These are phyloP conservation scores for Gonium pectorale DNA, from an alignment of 139 green algal genomes.

Conservation along the genomic window DNA sequence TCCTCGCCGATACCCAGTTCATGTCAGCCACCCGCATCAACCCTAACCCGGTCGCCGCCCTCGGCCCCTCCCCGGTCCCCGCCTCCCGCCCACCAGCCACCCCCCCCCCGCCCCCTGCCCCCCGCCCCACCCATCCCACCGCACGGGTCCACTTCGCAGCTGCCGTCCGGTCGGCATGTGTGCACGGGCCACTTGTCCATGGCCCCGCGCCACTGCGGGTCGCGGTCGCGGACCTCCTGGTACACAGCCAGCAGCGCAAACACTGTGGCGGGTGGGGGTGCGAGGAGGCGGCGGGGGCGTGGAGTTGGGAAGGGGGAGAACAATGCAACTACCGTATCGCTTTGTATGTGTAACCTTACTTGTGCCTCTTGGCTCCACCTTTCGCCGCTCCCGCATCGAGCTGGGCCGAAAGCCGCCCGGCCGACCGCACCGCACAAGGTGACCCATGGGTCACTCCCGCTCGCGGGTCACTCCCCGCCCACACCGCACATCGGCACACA, in stretches of 20 bases:
- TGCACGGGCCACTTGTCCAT: slow-evolving; percentile 47
- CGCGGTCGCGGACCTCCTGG: slow-evolving; percentile 26
- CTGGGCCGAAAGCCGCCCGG: background rate
- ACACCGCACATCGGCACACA: no score
- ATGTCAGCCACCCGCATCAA: background rate
- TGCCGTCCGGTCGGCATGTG: slow-evolving; percentile 1
- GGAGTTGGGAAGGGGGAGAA: no score
- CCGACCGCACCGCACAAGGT: background rate
- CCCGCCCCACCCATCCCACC: background rate
- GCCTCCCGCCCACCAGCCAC: background rate
- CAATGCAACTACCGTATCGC: no score
- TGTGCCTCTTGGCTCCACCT: no score
- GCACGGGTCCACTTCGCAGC: slow-evolving; percentile 31
- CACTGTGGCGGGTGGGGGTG: background rate
- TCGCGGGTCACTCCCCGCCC: no score
- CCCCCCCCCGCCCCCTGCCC: background rate
- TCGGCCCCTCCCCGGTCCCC: background rate
- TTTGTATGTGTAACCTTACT: no score
- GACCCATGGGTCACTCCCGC: no score
- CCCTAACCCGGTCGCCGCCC: background rate
- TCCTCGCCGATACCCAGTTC: no score
- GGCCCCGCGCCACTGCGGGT: slow-evolving; percentile 20
- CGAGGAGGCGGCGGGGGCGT: no score
- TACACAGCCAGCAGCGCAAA: slow-evolving; percentile 23
- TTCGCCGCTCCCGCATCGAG: no score